Conservation (phyloP, 1,139 yeast species). For the Hansenula anomala region DNA sequence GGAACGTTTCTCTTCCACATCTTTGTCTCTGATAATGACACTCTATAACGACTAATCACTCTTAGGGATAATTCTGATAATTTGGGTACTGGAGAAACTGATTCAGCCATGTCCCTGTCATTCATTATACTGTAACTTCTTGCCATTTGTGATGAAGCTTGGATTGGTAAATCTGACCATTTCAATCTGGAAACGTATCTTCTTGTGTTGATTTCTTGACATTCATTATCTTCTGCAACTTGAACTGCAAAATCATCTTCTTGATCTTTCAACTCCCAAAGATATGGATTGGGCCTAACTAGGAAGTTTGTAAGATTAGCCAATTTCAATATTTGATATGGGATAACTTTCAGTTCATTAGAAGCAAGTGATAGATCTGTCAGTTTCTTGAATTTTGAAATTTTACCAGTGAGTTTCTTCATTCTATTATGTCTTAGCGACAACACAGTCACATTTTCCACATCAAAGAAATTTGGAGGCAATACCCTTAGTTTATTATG, state of each 20-base stretch:
- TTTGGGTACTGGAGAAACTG: constrained; percentile 28
- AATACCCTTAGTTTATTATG: constrained; percentile 44
- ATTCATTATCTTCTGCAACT: constrained; percentile 8
- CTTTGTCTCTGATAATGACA: constrained; percentile 39
- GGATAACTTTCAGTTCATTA: constrained; percentile 47
- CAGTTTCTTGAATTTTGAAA: constrained; percentile 38
- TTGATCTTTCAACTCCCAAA: constrained; percentile 20
- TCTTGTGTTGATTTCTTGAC: constrained; percentile 11
- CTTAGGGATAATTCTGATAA: constrained; percentile 40
- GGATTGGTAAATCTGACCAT: constrained; percentile 15
- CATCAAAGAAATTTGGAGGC: constrained; percentile 47
- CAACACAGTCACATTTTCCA: constrained; percentile 47
- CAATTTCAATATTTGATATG: constrained; percentile 48
- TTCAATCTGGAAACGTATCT: constrained; percentile 19
- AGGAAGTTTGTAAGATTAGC: constrained; percentile 40
- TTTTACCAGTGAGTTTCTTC: constrained; percentile 46
- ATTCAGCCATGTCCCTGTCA: constrained; percentile 10
- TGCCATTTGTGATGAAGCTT: constrained; percentile 6
- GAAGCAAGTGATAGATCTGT: constrained; percentile 47
- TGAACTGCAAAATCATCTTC: constrained; percentile 5
- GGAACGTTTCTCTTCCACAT: constrained; percentile 39
- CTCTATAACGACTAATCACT: constrained; percentile 38
- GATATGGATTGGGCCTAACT: constrained; percentile 42
- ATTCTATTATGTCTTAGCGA: constrained; percentile 49
- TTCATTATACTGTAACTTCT: neutral